These are phyloP conservation scores for Cladosporium sp. DNA, from an alignment of 2,329 filamentous ascomycete genomes.

Conservation along the genomic window DNA sequence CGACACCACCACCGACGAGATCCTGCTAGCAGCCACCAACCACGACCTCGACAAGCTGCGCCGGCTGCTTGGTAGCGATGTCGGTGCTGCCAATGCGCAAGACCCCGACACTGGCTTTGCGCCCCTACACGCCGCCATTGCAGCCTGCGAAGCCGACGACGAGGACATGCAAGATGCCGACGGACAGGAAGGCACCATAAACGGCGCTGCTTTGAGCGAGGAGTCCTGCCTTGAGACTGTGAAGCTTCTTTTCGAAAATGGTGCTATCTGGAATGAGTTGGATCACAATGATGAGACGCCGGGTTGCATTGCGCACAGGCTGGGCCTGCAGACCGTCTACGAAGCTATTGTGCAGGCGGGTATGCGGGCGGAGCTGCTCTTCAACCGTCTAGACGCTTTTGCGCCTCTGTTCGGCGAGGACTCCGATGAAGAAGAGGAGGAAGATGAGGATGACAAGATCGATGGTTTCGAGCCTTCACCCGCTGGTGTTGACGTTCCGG, in stretches of 20 bases:
- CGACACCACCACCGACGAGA: slow-evolving; percentile 54
- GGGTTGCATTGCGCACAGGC: slow-evolving; percentile 73
- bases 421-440: slow-evolving; percentile 50
- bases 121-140: slow-evolving; percentile 85
- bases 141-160: slow-evolving; percentile 51
- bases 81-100: slow-evolving; percentile 68
- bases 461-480: slow-evolving; percentile 36
- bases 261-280: slow-evolving; percentile 97
- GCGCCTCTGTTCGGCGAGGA: slow-evolving; percentile 65
- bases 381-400: slow-evolving; percentile 80
- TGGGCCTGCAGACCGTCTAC: slow-evolving; percentile 73
- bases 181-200: slow-evolving; percentile 36
- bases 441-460: slow-evolving; percentile 35
- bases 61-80: slow-evolving; percentile 59
- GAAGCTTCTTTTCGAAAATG: slow-evolving; percentile 75
- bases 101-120: slow-evolving; percentile 84
- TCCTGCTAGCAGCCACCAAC: slow-evolving; percentile 65
- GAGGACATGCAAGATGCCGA: slow-evolving; percentile 34
- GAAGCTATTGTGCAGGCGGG: slow-evolving; percentile 84
- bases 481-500: slow-evolving; percentile 20
- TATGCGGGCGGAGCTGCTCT: slow-evolving; percentile 82
- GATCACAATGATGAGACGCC: slow-evolving; percentile 86
- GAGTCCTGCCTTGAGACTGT: slow-evolving; percentile 68
- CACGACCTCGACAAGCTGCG: slow-evolving; percentile 69
- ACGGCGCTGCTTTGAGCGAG: slow-evolving; percentile 42